Base-by-base conservation (phyloP, 208 protist species). In the Giardia duodenalis region DNA sequence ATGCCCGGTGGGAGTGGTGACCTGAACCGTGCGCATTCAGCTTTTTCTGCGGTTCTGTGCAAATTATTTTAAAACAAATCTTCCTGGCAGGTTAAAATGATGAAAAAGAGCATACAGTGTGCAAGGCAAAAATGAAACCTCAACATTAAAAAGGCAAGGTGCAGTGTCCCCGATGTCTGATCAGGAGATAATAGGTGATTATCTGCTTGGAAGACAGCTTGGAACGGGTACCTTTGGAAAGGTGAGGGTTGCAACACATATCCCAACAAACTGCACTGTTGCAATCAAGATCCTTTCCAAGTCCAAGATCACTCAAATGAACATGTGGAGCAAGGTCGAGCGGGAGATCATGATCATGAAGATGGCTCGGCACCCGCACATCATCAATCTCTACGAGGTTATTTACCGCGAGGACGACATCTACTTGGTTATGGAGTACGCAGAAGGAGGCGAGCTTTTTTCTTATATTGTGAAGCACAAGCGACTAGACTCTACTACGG, bases 201-300 rank as follows among this genome's bases (percentile, higher is more conserved):
- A 94, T 67, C 0, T 87, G 45, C 44, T 95, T 10, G 92, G 90
- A 4, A 86, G 87, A 88, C 94, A 92, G 0, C 47, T 96, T 46
- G 95, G 95, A 2, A 90, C 93, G 86, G 95, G 95, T 57, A 90
- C 94, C 30, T 96, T 96, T 67, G 94, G 94, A 44, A 95, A 95
- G 47, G 95, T 96, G 0, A 92, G 92, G 0, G 0, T 98, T 45
- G 98, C 97, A 1, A 95, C 95, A 45, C 98, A 99, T 95, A 94
- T 98, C 76, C 94, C 96, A 57, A 99, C 98, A 2, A 96, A 96
- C 10, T 95, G 98, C 93, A 95, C 96, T 67, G 98, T 99, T 0
- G 98, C 98, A 0, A 97, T 99, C 92, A 99, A 99, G 94, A 99
- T 99, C 89, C 94, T 99, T n/a, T 99, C 99, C 93, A 96, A 97